Base-by-base conservation (phyloP, 2,329 filamentous ascomycete genomes). In the Paraconiothyrium sp. region DNA sequence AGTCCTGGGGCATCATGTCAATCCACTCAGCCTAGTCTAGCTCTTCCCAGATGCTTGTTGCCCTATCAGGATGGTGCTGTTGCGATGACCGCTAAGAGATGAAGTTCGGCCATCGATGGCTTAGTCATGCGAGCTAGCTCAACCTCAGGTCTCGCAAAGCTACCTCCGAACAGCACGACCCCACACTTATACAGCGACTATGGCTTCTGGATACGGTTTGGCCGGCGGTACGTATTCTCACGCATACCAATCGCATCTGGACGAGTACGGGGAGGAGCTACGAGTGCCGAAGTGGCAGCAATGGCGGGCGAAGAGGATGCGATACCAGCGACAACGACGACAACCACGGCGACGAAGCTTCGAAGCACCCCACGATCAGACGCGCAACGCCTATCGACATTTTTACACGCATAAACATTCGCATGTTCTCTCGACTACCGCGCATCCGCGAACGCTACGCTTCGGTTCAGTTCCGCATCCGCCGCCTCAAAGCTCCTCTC, bases 151-250 rank as follows among this genome's bases (percentile, higher is more conserved):
- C 67, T 61, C 48, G 60, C 61, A 61, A 65, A 66, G 62, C 58
- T 41, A 55, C 27, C 35, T 49, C 54, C 51, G 30, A 49, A 54
- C 50, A 46, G 61, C 51, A 54, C 62, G 68, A 70, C 68, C 71
- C 67, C 70, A 72, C 71, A 70, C 63, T 55, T 61, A 71, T 72
- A 74, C 69, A 66, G 62, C 74, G 62, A 82, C 72, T 76, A 94
- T 94, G 92, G 86, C 92, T 81, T 94, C 92, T 75, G 92, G 92
- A 82, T 94, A 89, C 80, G 92, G 92, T 80, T 85, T 96, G 80
- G 86, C 88, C 79, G 92, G 92, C 82, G 92, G 92, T 93, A 83
- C 73, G 89, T 84, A 63, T 20, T 56, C 3, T 30, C 30, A 11
- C 43, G 4, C 8, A 9, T 8, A 27, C 43, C 35, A 34, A 43